Percentiles rank a stretch among this genome's conserved stretches.
These are phyloP conservation scores for Podaxis rugospora DNA, from an alignment of 768 basidiomycete species.

Conservation along the genomic window DNA sequence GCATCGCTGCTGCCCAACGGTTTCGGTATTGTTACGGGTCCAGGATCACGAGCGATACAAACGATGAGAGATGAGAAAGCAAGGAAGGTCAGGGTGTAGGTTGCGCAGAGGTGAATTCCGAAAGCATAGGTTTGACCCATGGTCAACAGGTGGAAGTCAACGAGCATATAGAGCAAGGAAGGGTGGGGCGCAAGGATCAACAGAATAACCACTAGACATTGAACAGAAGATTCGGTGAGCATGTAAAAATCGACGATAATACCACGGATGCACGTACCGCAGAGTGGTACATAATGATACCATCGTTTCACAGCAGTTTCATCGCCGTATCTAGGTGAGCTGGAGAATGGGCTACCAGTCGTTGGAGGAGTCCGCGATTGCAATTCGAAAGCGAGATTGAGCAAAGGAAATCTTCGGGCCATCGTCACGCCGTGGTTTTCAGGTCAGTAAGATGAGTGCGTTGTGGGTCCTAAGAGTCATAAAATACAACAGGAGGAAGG, in stretches of 20 bases:
- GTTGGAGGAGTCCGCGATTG: slow-evolving; percentile 9
- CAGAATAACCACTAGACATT: slow-evolving; percentile 33
- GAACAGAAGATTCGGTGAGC: neutral
- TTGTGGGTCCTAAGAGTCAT: slow-evolving; percentile 3
- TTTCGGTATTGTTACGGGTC: slow-evolving; percentile 40
- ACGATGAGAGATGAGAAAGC: slow-evolving; percentile 70
- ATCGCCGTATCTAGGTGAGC: slow-evolving; percentile 15
- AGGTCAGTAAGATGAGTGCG: neutral
- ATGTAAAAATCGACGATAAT: neutral
- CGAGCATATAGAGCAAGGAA: slow-evolving; percentile 62
- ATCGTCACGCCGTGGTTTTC: slow-evolving; percentile 13
- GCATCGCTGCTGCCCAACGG: slow-evolving; percentile 18
- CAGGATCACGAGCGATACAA: slow-evolving; percentile 72
- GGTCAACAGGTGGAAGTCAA: slow-evolving; percentile 60
- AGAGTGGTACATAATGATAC: slow-evolving; percentile 56
- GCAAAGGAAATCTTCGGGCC: slow-evolving; percentile 18
- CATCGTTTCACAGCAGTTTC: slow-evolving; percentile 40
- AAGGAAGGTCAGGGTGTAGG: slow-evolving; percentile 65
- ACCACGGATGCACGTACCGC: slow-evolving; percentile 31
- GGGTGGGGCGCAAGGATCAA: slow-evolving; percentile 72
- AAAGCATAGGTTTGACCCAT: slow-evolving; percentile 44
- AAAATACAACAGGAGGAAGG: slow-evolving; percentile 9
- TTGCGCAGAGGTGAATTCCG: slow-evolving; percentile 48
- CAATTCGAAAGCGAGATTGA: slow-evolving; percentile 16
- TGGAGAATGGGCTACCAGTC: neutral